phyloP scores from a whole-genome alignment of 2,329 filamentous ascomycete genomes.

The Arachnopeziza araneosa region DNA sequence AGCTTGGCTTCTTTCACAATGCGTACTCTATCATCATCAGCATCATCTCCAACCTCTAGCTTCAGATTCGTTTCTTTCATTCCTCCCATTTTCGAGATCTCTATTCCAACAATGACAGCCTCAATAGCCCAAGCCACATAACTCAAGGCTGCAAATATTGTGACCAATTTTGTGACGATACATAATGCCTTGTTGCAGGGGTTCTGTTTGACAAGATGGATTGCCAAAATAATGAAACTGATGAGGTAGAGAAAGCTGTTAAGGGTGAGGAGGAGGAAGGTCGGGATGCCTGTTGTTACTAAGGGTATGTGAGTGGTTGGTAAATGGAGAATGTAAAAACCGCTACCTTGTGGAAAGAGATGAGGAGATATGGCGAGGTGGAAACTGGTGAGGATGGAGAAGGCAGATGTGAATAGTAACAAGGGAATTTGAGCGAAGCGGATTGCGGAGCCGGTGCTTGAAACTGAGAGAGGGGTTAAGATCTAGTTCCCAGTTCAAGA shows the following conservation, averaged over 20 bases:
- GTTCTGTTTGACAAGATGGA: not conserved
- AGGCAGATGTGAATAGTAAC: not conserved
- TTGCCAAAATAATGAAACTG: not conserved
- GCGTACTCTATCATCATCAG: not conserved
- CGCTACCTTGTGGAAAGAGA: not conserved
- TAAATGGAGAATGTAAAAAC: not conserved
- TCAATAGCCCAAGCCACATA: not conserved
- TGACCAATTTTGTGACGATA: not conserved
- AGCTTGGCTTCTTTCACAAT: not conserved
- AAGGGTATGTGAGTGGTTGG: not conserved
- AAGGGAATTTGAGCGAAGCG: not conserved
- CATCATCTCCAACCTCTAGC: too few species aligned
- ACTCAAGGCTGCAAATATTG: not conserved
- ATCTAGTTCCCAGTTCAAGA: not conserved
- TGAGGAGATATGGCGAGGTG: not conserved
- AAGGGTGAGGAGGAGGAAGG: not conserved
- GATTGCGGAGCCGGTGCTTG: not conserved
- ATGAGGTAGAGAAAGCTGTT: not conserved
- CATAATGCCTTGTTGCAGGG: not conserved
- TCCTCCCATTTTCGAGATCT: not conserved
- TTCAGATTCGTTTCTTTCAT: not conserved
- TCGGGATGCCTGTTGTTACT: not conserved
- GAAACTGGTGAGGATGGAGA: not conserved
- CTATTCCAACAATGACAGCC: not conserved
- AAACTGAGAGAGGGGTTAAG: not conserved